These are phyloP conservation scores for Arbutus unedo DNA, from an alignment of 148 eudicot species.

Conservation along the genomic window DNA sequence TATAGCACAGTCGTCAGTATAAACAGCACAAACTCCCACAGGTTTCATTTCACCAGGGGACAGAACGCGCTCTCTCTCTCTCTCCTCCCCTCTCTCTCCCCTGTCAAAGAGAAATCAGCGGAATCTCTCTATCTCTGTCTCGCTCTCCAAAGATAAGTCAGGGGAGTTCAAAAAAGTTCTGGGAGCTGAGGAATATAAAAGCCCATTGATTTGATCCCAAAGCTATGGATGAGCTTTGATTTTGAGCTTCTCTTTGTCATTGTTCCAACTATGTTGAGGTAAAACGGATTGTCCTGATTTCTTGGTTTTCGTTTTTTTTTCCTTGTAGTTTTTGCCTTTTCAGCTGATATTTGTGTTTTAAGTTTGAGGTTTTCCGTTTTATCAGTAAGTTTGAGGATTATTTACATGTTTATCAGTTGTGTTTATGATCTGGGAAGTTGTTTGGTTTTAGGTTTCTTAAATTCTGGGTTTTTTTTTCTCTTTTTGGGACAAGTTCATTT, in stretches of 20 bases:
- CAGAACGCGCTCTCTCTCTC: background rate
- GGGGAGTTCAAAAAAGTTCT: background rate
- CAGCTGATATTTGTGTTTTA: background rate
- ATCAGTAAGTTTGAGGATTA: background rate
- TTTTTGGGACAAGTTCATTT: background rate
- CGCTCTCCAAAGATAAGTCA: background rate
- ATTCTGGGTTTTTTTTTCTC: background rate
- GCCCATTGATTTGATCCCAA: background rate
- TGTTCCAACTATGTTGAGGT: background rate
- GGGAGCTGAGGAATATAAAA: background rate
- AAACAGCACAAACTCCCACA: background rate
- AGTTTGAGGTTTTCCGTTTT: background rate
- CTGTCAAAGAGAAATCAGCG: background rate
- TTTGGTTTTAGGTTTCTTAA: background rate
- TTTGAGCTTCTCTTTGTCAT: background rate
- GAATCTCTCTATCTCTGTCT: background rate
- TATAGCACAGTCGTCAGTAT: background rate
- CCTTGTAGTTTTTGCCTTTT: background rate
- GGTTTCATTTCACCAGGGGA: background rate
- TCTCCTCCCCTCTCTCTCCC: background rate
- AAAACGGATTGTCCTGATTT: background rate
- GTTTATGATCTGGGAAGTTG: slow-evolving; percentile 3
- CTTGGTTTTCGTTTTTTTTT: background rate
- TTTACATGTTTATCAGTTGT: background rate
- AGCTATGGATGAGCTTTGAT: background rate